These are phyloP conservation scores for Sugiyamaella castrensis DNA, from an alignment of 1,139 yeast genomes.

Conservation along the genomic window DNA sequence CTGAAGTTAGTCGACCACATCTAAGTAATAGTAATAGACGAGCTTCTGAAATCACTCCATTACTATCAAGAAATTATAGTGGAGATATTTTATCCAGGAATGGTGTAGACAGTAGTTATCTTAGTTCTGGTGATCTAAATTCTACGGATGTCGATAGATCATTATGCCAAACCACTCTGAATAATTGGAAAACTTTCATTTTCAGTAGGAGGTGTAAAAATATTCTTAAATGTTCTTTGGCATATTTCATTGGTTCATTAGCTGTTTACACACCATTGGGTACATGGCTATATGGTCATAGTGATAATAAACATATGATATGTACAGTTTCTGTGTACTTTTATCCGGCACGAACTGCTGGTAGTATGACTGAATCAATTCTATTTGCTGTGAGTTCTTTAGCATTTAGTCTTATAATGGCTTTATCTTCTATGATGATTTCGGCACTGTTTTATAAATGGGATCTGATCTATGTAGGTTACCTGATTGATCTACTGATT, in stretches of 20 bases:
- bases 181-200: slow-evolving; percentile 2
- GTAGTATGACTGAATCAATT: slow-evolving; percentile 75
- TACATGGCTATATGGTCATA: slow-evolving; percentile 54
- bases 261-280: slow-evolving; percentile 68
- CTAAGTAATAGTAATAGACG: no score
- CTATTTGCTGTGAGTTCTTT: slow-evolving; percentile 58
- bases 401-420: slow-evolving; percentile 53
- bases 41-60: no score
- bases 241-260: slow-evolving; percentile 69
- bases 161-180: no score
- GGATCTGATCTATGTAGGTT: slow-evolving; percentile 53
- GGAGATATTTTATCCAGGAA: no score
- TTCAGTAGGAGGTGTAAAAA: slow-evolving; percentile 17
- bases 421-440: slow-evolving; percentile 53
- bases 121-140: not conserved
- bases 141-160: not conserved
- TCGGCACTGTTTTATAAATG: slow-evolving; percentile 48
- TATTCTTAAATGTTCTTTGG: slow-evolving; percentile 62
- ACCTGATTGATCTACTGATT: slow-evolving; percentile 52
- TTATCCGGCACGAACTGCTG: slow-evolving; percentile 77
- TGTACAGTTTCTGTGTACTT: slow-evolving; percentile 84
- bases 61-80: no score
- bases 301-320: slow-evolving; percentile 76
- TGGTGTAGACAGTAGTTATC: not conserved
- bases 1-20: no score